phyloP scores from a whole-genome alignment of 805 yeast species.

The Kuraishia capsulata region DNA sequence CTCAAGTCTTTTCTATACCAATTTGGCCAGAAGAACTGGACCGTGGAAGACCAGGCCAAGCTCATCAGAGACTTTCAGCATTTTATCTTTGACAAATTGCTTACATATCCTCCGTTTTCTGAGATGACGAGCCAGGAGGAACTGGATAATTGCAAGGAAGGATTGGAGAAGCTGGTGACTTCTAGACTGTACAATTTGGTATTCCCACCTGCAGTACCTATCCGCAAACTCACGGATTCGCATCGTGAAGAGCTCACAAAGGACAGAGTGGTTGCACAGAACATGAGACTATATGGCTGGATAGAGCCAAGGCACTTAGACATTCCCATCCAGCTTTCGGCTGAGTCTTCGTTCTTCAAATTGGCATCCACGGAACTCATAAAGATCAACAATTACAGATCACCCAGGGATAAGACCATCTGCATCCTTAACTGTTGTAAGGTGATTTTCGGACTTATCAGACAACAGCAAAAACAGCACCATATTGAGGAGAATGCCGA shows the following conservation, averaged over 20 bases:
- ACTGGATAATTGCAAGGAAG: constrained; percentile 73
- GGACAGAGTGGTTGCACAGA: constrained; percentile 52
- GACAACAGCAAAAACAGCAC: constrained; percentile 31
- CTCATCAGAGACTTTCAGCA: constrained; percentile 66
- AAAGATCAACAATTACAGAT: constrained; percentile 74
- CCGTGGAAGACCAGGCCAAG: constrained; percentile 69
- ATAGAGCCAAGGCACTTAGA: constrained; percentile 72
- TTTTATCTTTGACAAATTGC: constrained; percentile 60
- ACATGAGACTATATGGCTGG: constrained; percentile 34
- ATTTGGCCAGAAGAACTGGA: constrained; percentile 62
- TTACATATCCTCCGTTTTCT: constrained; percentile 63
- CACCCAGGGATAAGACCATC: constrained; percentile 91
- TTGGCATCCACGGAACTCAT: constrained; percentile 67
- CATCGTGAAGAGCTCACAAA: constrained; percentile 55
- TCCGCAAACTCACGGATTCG: constrained; percentile 33
- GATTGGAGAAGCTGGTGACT: constrained; percentile 88
- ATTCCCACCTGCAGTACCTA: constrained; percentile 59
- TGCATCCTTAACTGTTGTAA: constrained; percentile 89
- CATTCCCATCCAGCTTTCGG: constrained; percentile 39
- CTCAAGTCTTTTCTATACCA: constrained; percentile 76
- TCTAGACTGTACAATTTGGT: constrained; percentile 71
- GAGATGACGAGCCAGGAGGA: constrained; percentile 46
- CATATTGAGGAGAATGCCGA: constrained; percentile 82
- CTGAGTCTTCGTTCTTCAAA: constrained; percentile 44
- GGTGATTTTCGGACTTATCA: constrained; percentile 79